A percentile compares a stretch with the other conserved stretches of the same genome.
Evolutionary conservation across 768 basidiomycete species (phyloP).

Genomic region (Tremella yokohamensis): DNA sequence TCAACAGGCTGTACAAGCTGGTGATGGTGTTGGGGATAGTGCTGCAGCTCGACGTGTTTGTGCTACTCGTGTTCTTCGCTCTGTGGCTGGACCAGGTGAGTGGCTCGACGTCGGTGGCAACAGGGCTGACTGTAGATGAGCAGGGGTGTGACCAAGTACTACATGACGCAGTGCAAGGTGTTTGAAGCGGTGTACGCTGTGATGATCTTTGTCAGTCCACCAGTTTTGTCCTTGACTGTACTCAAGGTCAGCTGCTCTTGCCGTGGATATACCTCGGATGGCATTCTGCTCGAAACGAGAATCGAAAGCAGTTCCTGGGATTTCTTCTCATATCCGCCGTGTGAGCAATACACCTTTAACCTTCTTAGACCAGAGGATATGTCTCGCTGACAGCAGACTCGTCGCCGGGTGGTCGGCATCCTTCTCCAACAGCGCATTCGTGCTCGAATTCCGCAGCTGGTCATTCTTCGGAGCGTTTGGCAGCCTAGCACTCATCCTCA

Average conservation of each 20-base stretch:
- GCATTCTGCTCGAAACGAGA: constrained; percentile 4
- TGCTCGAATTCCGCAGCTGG: constrained; percentile 13
- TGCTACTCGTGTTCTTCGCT: constrained; percentile 14
- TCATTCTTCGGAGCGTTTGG: constrained; percentile 14
- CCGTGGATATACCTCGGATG: constrained; percentile 12
- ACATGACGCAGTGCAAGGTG: constrained; percentile 11
- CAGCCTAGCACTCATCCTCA: constrained; percentile 6
- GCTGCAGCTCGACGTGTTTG: constrained; percentile 15
- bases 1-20: constrained; percentile 17
- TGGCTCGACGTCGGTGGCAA: neutral
- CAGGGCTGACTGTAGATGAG: constrained; percentile 7
- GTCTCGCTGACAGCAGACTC: constrained; percentile 2
- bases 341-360: neutral
- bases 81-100: constrained; percentile 18
- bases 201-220: constrained; percentile 5
- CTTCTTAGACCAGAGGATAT: neutral
- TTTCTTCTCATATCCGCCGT: constrained; percentile 3
- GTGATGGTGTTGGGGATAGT: constrained; percentile 12
- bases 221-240: neutral
- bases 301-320: constrained; percentile 5
- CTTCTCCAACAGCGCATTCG: constrained; percentile 11
- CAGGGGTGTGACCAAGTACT: constrained; percentile 10
- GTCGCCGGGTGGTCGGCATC: constrained; percentile 13
- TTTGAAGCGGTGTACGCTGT: constrained; percentile 11
- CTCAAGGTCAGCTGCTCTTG: constrained; percentile 1